Evolutionary conservation across 352 stramenopile species (phyloP), one percentile per base, ranked within the genome.

Genomic region (Globisporangium carolinianum): DNA sequence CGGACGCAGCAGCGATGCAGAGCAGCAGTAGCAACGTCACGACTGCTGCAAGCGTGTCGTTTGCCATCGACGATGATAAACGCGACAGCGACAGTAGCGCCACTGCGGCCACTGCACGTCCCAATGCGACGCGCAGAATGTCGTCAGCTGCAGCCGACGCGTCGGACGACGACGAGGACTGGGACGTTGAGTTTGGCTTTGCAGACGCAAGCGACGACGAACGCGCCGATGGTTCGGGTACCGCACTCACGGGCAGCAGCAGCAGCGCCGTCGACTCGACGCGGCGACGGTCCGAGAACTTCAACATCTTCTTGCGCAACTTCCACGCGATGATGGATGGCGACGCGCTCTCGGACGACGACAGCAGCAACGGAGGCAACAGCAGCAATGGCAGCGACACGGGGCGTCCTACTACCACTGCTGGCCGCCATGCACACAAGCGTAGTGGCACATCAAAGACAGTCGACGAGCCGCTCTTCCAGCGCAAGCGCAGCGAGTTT

Each of bases 131-230:
- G 24, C 24, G 24, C 24, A 32, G 24, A 32, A 32, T 2, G 24
- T 32, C 24, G 24, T 32, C 24, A 32, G 24, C 24, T 32, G 24
- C 24, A 42, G 38, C 38, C 38, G 7, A 12, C 38, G 38, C 38
- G 38, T 42, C 38, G n/a, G 67, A 75, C 4, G 73, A 78, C 5
- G 74, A 84, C 24, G 74, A 84, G 51, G 77, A 92, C 61, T 92
- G 83, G 83, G 83, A 92, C 59, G 76, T 75, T 37, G 80, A 92
- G 69, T 89, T 92, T 61, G 82, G 82, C 41, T 89, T 92, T 50
- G 72, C 66, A 0, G 68, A 77, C 2, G 37, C 51, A 3, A 61
- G 58, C 5, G 66, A 75, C 7, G 69, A 87, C 47, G 76, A 90
- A 15, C 62, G 68, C 17, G 58, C 69, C 6, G 47, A 61, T 61